phyloP scores from a whole-genome alignment of 106 monocot genomes.

The Dendrobium nobile region DNA sequence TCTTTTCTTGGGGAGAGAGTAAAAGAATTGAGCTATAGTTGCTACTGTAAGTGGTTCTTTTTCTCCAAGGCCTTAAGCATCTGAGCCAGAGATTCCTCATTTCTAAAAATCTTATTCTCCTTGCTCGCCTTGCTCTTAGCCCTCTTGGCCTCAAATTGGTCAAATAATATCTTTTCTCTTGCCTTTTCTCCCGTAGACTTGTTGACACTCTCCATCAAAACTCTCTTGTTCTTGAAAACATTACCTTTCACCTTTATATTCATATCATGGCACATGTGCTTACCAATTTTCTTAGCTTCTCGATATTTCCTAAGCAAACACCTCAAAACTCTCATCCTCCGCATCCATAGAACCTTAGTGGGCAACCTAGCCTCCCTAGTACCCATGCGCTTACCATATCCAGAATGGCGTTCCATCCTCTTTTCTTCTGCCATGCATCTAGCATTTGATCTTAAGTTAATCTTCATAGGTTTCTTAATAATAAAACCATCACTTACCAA shows the following conservation, averaged over 20 bases:
- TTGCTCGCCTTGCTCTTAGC: slow-evolving; percentile 39
- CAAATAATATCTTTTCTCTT: slow-evolving; percentile 30
- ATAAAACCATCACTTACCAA: slow-evolving; percentile 37
- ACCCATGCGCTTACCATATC: slow-evolving; percentile 53
- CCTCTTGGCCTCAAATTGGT: slow-evolving; percentile 38
- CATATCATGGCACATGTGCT: slow-evolving; percentile 40
- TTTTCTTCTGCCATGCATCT: slow-evolving; percentile 27
- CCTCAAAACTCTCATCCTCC: slow-evolving; percentile 37
- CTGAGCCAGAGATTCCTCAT: no score
- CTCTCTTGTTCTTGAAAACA: slow-evolving; percentile 42
- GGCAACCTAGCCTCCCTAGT: slow-evolving; percentile 59
- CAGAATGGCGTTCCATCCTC: slow-evolving; percentile 47
- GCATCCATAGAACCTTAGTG: slow-evolving; percentile 48
- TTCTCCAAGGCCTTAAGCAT: no score
- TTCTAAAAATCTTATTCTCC: slow-evolving; percentile 8
- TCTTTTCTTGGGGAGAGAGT: no score
- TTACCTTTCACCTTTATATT: slow-evolving; percentile 45
- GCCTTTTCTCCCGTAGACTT: slow-evolving; percentile 34
- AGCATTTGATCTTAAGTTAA: slow-evolving; percentile 30
- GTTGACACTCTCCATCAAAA: slow-evolving; percentile 40
- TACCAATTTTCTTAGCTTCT: slow-evolving; percentile 32
- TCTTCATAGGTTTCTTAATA: slow-evolving; percentile 38
- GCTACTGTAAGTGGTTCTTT: no score
- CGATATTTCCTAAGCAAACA: slow-evolving; percentile 29
- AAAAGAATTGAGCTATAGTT: no score